These are phyloP conservation scores for Alternaria sp. DNA, from an alignment of 2,329 filamentous ascomycete genomes.

Conservation along the genomic window DNA sequence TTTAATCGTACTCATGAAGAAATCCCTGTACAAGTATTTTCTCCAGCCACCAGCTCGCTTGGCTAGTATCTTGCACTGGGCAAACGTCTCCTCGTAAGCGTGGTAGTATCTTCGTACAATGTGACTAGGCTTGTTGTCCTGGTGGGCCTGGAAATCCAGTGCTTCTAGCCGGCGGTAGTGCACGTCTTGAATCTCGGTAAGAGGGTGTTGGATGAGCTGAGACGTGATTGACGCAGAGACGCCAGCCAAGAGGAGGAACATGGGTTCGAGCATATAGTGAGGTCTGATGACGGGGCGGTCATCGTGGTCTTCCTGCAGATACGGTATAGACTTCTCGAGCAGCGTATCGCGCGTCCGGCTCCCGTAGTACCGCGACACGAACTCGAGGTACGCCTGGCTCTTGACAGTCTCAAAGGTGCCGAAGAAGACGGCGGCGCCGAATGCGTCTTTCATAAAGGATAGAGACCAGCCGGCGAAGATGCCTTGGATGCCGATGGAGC, in stretches of 20 bases:
- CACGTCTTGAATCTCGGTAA: slow-evolving; percentile 74
- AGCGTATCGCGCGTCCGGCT: slow-evolving; percentile 47
- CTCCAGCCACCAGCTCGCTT: slow-evolving; percentile 65
- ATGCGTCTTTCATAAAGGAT: slow-evolving; percentile 73
- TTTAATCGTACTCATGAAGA: slow-evolving; percentile 75
- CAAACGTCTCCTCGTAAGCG: slow-evolving; percentile 74
- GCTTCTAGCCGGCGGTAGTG: slow-evolving; percentile 79
- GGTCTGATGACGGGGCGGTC: slow-evolving; percentile 68
- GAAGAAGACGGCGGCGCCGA: slow-evolving; percentile 78
- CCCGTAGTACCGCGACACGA: slow-evolving; percentile 74
- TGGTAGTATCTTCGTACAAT: slow-evolving; percentile 71
- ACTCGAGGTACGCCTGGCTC: slow-evolving; percentile 75
- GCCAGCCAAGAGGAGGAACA: slow-evolving; percentile 75
- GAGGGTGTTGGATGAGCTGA: slow-evolving; percentile 74
- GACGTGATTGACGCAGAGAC: slow-evolving; percentile 73
- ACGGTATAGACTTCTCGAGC: slow-evolving; percentile 31
- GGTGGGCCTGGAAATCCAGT: slow-evolving; percentile 68
- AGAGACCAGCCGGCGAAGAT: slow-evolving; percentile 79
- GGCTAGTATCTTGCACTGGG: slow-evolving; percentile 68
- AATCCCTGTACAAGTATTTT: slow-evolving; percentile 74
- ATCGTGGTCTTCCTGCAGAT: slow-evolving; percentile 36
- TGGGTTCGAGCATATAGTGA: slow-evolving; percentile 78
- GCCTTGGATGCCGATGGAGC: slow-evolving; percentile 75
- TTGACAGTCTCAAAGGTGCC: slow-evolving; percentile 79
- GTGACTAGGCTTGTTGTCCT: slow-evolving; percentile 38